Evolutionary conservation across 73 alveolate species (phyloP).

Genomic region (Urostyla sp.): DNA sequence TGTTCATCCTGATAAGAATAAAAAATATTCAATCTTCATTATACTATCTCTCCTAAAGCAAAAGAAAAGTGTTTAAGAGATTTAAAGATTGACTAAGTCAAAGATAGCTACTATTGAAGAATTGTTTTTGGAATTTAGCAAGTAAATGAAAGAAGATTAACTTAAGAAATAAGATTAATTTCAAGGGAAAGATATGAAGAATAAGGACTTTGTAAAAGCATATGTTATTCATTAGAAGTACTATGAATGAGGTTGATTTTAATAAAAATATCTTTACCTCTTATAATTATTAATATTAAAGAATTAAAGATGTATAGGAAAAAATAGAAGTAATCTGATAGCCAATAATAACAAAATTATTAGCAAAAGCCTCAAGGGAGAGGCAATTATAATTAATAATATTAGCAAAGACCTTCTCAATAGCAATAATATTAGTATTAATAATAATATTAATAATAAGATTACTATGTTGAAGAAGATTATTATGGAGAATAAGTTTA

Average conservation of each 20-base stretch:
- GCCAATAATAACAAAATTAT: neutral
- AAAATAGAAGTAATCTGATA: slow-evolving; percentile 33
- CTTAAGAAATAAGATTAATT: neutral
- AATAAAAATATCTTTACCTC: neutral
- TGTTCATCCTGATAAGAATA: slow-evolving; percentile 48
- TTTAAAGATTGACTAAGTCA: neutral
- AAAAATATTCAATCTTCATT: slow-evolving; percentile 34
- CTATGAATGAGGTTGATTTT: too few species aligned
- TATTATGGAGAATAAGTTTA: slow-evolving; percentile 1
- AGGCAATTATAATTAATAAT: neutral
- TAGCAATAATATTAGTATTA: neutral
- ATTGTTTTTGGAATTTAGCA: neutral
- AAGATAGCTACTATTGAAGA: neutral
- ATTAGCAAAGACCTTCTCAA: too few species aligned
- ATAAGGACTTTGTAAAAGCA: neutral
- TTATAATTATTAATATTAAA: too few species aligned
- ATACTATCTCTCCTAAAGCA: slow-evolving; percentile 9
- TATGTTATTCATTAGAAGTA: slow-evolving; percentile 2
- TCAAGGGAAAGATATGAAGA: slow-evolving; percentile 22
- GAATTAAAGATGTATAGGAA: slow-evolving; percentile 42
- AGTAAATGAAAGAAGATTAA: neutral
- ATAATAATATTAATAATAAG: neutral
- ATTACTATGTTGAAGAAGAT: slow-evolving; percentile 29
- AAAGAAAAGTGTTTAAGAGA: neutral
- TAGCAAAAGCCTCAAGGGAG: neutral